A percentile compares a stretch with the other conserved stretches of the same genome.
These are phyloP conservation scores for Leptosphaerulina australis DNA, from an alignment of 2,329 filamentous ascomycete genomes.

Conservation along the genomic window DNA sequence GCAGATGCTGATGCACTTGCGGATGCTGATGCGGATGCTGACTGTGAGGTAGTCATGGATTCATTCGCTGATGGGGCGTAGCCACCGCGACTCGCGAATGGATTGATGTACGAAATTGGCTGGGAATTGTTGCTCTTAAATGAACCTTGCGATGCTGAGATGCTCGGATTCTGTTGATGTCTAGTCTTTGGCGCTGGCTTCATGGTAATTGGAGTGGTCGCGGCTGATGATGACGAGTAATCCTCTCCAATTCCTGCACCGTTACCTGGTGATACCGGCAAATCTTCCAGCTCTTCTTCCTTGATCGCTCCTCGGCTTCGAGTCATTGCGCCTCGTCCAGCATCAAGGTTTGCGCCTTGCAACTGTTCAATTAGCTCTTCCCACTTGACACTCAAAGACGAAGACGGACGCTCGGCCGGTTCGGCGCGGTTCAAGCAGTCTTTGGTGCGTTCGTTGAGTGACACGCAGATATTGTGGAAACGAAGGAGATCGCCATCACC, in stretches of 20 bases:
- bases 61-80: slow-evolving; percentile 36
- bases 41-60: slow-evolving; percentile 33
- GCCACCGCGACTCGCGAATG: slow-evolving; percentile 29
- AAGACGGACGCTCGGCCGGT: slow-evolving; percentile 58
- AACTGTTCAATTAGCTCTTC: slow-evolving; percentile 60
- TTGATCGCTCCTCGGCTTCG: slow-evolving; percentile 36
- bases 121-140: slow-evolving; percentile 37
- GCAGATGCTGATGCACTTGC: slow-evolving; percentile 42
- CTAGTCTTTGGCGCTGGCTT: slow-evolving; percentile 35
- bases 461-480: slow-evolving; percentile 58
- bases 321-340: slow-evolving; percentile 41
- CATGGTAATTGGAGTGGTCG: slow-evolving; percentile 46
- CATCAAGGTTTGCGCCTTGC: slow-evolving; percentile 43
- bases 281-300: slow-evolving; percentile 34
- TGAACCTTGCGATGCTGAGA: slow-evolving; percentile 44
- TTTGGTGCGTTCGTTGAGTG: slow-evolving; percentile 55
- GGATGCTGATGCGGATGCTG: slow-evolving; percentile 39
- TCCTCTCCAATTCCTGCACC: slow-evolving; percentile 33
- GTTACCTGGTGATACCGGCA: slow-evolving; percentile 32
- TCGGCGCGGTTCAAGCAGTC: slow-evolving; percentile 60
- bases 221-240: slow-evolving; percentile 39
- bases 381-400: slow-evolving; percentile 57
- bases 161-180: slow-evolving; percentile 42
- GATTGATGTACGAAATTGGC: slow-evolving; percentile 32
- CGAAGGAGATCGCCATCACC: slow-evolving; percentile 54